Conservation (phyloP, 1,284 basidiomycete species). For the Rugiboletus extremiorientalis region DNA sequence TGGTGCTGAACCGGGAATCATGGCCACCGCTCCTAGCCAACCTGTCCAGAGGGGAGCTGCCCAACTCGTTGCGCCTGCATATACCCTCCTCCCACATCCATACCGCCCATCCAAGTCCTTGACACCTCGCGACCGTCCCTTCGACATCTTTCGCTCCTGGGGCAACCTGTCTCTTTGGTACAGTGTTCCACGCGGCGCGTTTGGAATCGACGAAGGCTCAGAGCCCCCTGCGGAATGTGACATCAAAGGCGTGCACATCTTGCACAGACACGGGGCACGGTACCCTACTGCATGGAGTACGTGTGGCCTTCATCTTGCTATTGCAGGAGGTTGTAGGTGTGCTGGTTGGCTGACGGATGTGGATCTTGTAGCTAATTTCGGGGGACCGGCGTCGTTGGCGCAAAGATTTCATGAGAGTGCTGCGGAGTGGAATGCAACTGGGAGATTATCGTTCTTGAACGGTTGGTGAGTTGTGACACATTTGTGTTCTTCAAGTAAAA, state of each 20-base stretch:
- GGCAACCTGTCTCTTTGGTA: conserved; percentile 87
- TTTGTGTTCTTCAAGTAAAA: background rate
- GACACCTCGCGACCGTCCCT: conserved; percentile 33
- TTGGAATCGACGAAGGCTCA: conserved; percentile 73
- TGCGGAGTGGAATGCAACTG: conserved; percentile 59
- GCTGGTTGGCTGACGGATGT: background rate
- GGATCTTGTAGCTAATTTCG: conserved; percentile 50
- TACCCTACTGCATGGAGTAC: conserved; percentile 75
- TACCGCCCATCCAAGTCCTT: conserved; percentile 1
- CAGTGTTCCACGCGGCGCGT: conserved; percentile 64
- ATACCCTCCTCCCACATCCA: conserved; percentile 13
- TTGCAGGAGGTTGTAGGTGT: no score
- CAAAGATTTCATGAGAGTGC: conserved; percentile 54
- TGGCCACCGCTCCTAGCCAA: conserved; percentile 76
- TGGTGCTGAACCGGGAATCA: conserved; percentile 76
- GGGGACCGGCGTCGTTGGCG: conserved; percentile 67
- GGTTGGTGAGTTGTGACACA: conserved; percentile 53
- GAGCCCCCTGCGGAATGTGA: conserved; percentile 67
- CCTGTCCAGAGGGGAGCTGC: conserved; percentile 72
- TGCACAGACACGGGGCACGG: conserved; percentile 81
- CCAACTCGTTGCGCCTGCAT: conserved; percentile 55
- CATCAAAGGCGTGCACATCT: conserved; percentile 71
- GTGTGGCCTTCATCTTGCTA: no score
- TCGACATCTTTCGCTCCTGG: conserved; percentile 75
- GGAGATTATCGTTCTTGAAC: conserved; percentile 71